Evolutionary conservation across 2,329 filamentous ascomycete genomes (phyloP), one percentile per base, ranked within the genome.

Genomic region (Moelleriella libera): DNA sequence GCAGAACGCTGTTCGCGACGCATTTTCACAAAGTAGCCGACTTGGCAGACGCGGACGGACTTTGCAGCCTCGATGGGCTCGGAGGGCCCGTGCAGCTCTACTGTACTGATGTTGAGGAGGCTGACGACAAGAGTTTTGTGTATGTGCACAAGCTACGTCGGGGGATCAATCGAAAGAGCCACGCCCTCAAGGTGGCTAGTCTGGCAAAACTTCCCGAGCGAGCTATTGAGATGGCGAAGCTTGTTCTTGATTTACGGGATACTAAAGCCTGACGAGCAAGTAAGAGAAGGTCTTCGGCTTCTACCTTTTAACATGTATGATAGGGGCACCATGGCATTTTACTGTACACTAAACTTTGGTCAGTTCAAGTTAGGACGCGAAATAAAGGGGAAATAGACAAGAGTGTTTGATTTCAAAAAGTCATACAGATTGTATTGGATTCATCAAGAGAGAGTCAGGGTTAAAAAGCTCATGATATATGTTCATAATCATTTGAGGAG

Each of bases 101-200:
- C 63, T 97, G 90, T 63, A 97, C 92, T 0, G 88, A 96, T 64
- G 78, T 98, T 7, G 73, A 81, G 28, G 89, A 96, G 60, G 82
- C 85, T 45, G 70, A 68, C 6, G 65, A 71, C 0, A 76, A 78
- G 1, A 80, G 80, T 0, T 98, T 96, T 62, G 80, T 84, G 41
- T 98, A 94, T 67, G 75, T 94, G 48, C 89, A 98, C 67, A 83
- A 76, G 54, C 65, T 98, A 63, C 77, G 78, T 47, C 80, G 74
- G 60, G 92, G 92, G 0, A 78, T 95, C 49, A 98, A 97, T 64
- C 76, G 81, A 46, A 72, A 84, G 54, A 94, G 87, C 51, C 92
- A 98, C 67, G 92, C 94, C 14, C 69, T 98, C 50, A 97, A 96
- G 60, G 92, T 98, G n/a, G 92, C 92, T 2, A 75, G 76, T 52